Base-by-base conservation (phyloP, 768 basidiomycete genomes). In the Daedaleopsis sinensis region DNA sequence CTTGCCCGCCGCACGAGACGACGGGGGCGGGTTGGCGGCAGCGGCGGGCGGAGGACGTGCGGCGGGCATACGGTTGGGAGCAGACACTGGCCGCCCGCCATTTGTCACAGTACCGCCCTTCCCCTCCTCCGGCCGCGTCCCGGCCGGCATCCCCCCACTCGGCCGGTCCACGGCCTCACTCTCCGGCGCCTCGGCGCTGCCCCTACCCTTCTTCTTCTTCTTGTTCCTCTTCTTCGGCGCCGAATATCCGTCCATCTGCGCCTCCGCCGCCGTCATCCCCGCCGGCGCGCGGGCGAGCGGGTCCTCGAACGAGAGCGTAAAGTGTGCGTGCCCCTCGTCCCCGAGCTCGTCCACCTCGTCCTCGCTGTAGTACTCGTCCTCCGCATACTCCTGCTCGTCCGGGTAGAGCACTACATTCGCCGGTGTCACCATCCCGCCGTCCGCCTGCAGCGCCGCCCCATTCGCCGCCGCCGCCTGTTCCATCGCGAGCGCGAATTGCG, bases 1-100 rank as follows among this genome's bases (percentile, higher is more conserved):
- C 80, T 96, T 96, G 67, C 94, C 94, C 65, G 91, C 91, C 23
- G 93, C 93, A 16, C 94, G 84, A 54, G 91, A 91, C 62, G 86
- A 89, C 38, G 90, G 93, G 43, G 82, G 84, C 35, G 83, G 82
- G 71, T 76, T 70, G 73, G 62, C 55, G 62, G 62, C 62, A 59
- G 62, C 62, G 72, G 78, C 67, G 69, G 79, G 70, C 65, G 76
- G 68, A 66, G 77, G 62, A 65, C 76, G 70, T 70, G 74, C 67
- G 69, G 79, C 70, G 76, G 82, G 73, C 77, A 79, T 80, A 65
- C 75, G 75, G 68, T 77, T 77, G 68, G 74, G 71, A 71, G 71
- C 77, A 76, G 70, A 70, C 55, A 64, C 68, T 58, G 69, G 65
- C 64, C 76, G 73, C 70, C 71, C 70, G 64, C 70, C 74, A 72